These are phyloP conservation scores for Coemansia sp. DNA, from an alignment of 192 early-diverging fungal genomes.

Conservation along the genomic window DNA sequence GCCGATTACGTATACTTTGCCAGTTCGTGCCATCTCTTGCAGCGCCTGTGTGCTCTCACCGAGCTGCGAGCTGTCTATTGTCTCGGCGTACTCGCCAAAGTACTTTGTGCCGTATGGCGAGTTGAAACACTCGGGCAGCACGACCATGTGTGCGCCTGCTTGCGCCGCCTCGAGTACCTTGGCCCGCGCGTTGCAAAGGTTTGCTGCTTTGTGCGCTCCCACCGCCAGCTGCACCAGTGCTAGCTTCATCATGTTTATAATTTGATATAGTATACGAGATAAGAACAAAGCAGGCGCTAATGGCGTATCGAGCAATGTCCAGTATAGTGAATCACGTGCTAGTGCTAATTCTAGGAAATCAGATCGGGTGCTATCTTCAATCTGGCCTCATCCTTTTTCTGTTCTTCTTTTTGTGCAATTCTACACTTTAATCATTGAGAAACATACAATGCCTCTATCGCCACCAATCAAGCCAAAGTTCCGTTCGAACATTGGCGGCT, in stretches of 20 bases:
- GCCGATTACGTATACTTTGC: constrained; percentile 82
- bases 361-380: background rate
- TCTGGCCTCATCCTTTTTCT: constrained; percentile 3
- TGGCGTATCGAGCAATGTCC: background rate
- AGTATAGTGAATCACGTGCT: background rate
- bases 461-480: constrained; percentile 46
- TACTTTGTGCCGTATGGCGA: constrained; percentile 91
- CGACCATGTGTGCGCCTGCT: constrained; percentile 85
- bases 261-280: background rate
- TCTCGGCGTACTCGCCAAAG: constrained; percentile 92
- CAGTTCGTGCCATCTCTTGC: constrained; percentile 82
- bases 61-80: constrained; percentile 50
- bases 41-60: constrained; percentile 74
- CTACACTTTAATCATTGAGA: background rate
- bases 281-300: background rate
- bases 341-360: background rate
- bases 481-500: constrained; percentile 43
- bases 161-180: constrained; percentile 83
- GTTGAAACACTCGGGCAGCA: constrained; percentile 99
- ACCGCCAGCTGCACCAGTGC: constrained; percentile 81
- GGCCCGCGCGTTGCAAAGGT: constrained; percentile 72
- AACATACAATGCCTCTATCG: constrained; percentile 19
- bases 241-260: constrained; percentile 47
- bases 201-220: constrained; percentile 68
- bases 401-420: constrained; percentile 4